These are phyloP conservation scores for Crepidotus variabilis DNA, from an alignment of 768 basidiomycete species.

Conservation along the genomic window DNA sequence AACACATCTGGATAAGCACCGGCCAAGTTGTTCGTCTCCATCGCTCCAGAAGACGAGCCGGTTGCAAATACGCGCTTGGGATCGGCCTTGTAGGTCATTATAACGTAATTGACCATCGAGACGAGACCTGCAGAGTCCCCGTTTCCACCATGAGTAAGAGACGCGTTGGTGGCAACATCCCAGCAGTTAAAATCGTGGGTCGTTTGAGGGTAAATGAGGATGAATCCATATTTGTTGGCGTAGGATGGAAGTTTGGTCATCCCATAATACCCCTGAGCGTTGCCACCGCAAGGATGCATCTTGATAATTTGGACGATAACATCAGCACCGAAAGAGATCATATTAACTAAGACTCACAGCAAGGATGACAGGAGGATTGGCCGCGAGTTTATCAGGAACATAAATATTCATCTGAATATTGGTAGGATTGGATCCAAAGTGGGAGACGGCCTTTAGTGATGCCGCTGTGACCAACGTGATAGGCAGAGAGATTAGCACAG, in stretches of 20 bases:
- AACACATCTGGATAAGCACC: conserved; percentile 55
- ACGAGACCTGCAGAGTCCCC: conserved; percentile 52
- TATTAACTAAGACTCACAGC: neutral
- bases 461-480: too few relatives aligned
- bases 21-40: conserved; percentile 57
- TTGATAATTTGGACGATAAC: neutral
- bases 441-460: neutral
- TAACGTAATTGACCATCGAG: conserved; percentile 42
- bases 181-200: conserved; percentile 42
- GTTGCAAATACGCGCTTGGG: conserved; percentile 44
- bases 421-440: conserved; percentile 5
- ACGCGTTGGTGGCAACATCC: conserved; percentile 48
- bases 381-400: conserved; percentile 9
- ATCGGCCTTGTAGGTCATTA: conserved; percentile 43
- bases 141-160: conserved; percentile 51
- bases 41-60: conserved; percentile 52
- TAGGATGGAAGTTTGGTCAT: conserved; percentile 45
- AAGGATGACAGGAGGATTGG: conserved; percentile 10
- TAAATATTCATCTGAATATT: conserved; percentile 10
- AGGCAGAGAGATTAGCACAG: too few relatives aligned
- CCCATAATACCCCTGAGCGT: conserved; percentile 40
- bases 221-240: conserved; percentile 46
- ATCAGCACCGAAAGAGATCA: neutral
- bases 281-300: conserved; percentile 13
- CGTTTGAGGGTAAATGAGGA: conserved; percentile 47